Evolutionary conservation across 495 filamentous ascomycete genomes (phyloP).

Genomic region (Talaromyces stipitatus): DNA sequence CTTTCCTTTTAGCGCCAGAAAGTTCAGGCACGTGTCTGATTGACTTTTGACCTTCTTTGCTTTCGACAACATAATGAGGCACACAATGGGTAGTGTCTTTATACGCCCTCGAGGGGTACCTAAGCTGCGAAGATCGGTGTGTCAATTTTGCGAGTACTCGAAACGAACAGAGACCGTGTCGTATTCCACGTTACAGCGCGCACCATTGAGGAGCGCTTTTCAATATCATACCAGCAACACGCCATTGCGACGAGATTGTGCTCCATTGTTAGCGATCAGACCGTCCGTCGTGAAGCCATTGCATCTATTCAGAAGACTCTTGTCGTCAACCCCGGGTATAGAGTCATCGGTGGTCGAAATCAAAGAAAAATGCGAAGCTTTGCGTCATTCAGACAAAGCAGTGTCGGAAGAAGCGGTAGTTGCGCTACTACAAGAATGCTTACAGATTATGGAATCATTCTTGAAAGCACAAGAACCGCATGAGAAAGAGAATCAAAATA

Average conservation of each 20-base stretch:
- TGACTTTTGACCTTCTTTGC: not conserved
- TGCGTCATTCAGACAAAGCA: slow-evolving; percentile 25
- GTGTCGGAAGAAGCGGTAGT: slow-evolving; percentile 33
- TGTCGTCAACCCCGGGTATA: not conserved
- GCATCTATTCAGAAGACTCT: not conserved
- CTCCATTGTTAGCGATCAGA: not conserved
- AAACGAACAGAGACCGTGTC: not conserved
- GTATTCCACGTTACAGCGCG: not conserved
- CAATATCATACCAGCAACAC: not conserved
- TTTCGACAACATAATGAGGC: not conserved
- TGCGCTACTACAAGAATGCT: slow-evolving; percentile 35
- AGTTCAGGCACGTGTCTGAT: not conserved
- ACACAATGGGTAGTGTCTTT: slow-evolving; percentile 27
- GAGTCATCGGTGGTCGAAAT: slow-evolving; percentile 21
- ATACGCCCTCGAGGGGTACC: slow-evolving; percentile 19
- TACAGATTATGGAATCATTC: slow-evolving; percentile 29
- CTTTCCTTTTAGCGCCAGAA: not conserved
- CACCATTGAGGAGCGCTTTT: not conserved
- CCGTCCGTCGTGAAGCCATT: not conserved
- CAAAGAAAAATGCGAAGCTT: slow-evolving; percentile 15
- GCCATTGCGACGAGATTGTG: not conserved
- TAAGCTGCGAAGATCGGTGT: slow-evolving; percentile 20
- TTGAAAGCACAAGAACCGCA: slow-evolving; percentile 21
- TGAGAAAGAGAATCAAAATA: slow-evolving; percentile 3
- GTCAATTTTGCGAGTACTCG: slow-evolving; percentile 33